Evolutionary conservation across 495 filamentous ascomycete species (phyloP), one percentile per base, ranked within the genome.

Genomic region (Monascus purpureus): DNA sequence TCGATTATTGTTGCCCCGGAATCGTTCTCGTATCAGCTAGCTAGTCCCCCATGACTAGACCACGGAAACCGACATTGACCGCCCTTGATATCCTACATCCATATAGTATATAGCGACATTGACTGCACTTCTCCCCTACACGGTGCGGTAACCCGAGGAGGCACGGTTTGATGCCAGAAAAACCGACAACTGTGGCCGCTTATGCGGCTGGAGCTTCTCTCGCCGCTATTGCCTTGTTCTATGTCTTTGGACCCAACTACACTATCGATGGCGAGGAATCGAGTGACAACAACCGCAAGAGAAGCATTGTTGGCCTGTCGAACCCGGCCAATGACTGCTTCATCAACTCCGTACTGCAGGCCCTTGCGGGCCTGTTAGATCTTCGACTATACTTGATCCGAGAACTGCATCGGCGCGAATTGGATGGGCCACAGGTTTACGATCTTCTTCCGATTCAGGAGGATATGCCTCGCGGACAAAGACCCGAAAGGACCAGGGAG

Each of bases 241-340:
- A 96, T 50, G 87, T 96, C 38, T 96, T 99, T 53, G 86, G 75
- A 2, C 90, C 90, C 4, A 94, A 92, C 20, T 94, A 82, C 57
- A 83, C 93, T 45, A 73, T 96, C 46, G 88, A 97, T 57, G 70
- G 72, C 39, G 80, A 85, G 16, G 61, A 67, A 30, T 65, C 75
- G 13, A 68, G 67, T 32, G 64, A 67, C 24, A 72, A 53, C 33
- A 59, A 70, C 34, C 73, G 82, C 29, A 93, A 88, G 57, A 87
- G 84, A 50, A 81, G 81, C 37, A 79, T 86, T 27, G 87, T 99
- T 13, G 90, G 90, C 26, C 67, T 99, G 16, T 64, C 67, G 11
- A 99, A 99, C 46, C 72, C 84, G 3, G 92, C 87, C 36, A 96
- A 96, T 61, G 92, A 99, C 55, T 99, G 90, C 63, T 99, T 96